Percentiles rank a stretch among this genome's conserved stretches.
phyloP scores from a whole-genome alignment of 164 flowering plant genomes.

The Brasenia schreberi region DNA sequence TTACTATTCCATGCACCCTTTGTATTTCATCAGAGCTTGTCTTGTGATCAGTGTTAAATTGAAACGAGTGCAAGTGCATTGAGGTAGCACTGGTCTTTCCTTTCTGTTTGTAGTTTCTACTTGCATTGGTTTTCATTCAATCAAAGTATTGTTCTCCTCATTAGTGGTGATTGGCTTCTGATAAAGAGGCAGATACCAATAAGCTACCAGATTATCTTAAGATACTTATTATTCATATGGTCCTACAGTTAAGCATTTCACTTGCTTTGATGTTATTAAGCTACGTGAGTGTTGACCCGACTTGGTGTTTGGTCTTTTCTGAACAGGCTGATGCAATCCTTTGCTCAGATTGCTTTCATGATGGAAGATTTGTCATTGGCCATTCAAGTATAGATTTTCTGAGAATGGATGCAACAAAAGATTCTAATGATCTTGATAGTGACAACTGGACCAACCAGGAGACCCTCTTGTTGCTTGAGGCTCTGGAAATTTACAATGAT shows the following conservation, averaged over 20 bases:
- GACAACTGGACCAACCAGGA: constrained; percentile 95
- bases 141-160: not conserved
- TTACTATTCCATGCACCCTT: too few relatives aligned
- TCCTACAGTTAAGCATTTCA: not conserved
- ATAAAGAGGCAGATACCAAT: not conserved
- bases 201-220: not conserved
- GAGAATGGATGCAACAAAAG: constrained; percentile 49
- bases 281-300: not conserved
- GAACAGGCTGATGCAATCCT: constrained; percentile 63
- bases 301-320: not conserved
- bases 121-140: too few relatives aligned
- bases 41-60: too few relatives aligned
- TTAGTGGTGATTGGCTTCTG: not conserved
- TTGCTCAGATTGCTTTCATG: constrained; percentile 78
- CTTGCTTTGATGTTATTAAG: not conserved
- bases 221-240: too few relatives aligned
- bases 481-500: constrained; percentile 63
- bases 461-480: constrained; percentile 81
- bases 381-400: constrained; percentile 88
- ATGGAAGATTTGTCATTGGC: constrained; percentile 75
- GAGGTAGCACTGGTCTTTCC: too few relatives aligned
- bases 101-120: too few relatives aligned
- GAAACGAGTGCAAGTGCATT: too few relatives aligned
- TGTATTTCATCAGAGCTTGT: too few relatives aligned
- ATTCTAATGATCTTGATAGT: constrained; percentile 59